Base-by-base conservation (phyloP, 2,329 filamentous ascomycete species). In the Fusarium anthophilum region DNA sequence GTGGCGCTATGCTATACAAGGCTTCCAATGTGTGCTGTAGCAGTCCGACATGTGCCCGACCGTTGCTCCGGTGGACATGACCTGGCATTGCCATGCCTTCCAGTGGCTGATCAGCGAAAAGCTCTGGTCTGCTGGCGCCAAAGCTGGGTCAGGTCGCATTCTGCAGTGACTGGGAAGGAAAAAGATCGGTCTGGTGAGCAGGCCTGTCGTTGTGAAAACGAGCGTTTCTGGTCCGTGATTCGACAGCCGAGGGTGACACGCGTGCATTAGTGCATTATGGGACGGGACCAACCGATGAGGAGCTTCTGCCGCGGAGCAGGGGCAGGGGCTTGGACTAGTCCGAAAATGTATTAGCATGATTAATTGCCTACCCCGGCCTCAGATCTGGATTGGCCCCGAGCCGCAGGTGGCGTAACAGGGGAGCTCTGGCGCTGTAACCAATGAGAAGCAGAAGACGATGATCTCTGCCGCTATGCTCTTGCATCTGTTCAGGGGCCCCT, bases 221-320 rank as follows among this genome's bases (percentile, higher is more conserved):
- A 53, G 68, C 56, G 38, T 64, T 66, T 74, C 66, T 67, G 64
- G 69, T 38, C 66, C 45, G 60, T 82, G 77, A 83, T 86, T 86
- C 80, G 84, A 76, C 70, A 24, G 55, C 56, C 62, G 63, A 66
- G 69, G 70, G 85, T 87, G 85, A 87, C 82, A 82, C 81, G 82
- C 80, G 82, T 85, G 84, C 84, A 86, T 81, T 80, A 80, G 80
- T 81, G 79, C 79, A 79, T 81, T 79, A 81, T 80, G 82, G 84
- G 84, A 83, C 81, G 84, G 86, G 83, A 84, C 83, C 83, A 83
- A 84, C 83, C 83, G 83, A 82, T 81, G 70, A 79, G 77, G 81
- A 83, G 83, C 80, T 81, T 78, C 74, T 76, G 74, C 77, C 76
- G 73, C 74, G 63, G 61, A 57, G 68, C 80, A 80, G 68, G 81